These are phyloP conservation scores for Helotiales sp. DNA, from an alignment of 2,329 filamentous ascomycete species.

Conservation along the genomic window DNA sequence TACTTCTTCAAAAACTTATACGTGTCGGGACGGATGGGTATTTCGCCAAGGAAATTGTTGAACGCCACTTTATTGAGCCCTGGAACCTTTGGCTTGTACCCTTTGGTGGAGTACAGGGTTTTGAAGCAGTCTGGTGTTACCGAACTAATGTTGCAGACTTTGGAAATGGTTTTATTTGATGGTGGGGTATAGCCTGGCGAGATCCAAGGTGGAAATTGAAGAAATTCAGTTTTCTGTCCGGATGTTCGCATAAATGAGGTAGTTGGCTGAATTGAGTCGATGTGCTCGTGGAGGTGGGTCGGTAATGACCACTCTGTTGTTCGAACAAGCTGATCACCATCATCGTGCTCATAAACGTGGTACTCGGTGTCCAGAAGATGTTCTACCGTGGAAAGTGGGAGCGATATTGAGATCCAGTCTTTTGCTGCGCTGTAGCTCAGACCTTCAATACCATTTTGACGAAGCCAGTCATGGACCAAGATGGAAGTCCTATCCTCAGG, in stretches of 20 bases:
- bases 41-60: constrained; percentile 27
- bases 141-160: constrained; percentile 62
- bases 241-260: constrained; percentile 54
- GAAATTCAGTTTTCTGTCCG: constrained; percentile 11
- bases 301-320: constrained; percentile 59
- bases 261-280: constrained; percentile 60
- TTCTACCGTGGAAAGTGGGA: constrained; percentile 52
- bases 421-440: constrained; percentile 50
- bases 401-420: constrained; percentile 55
- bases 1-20: constrained; percentile 19
- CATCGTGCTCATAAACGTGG: constrained; percentile 51
- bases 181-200: constrained; percentile 33
- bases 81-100: constrained; percentile 20
- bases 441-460: constrained; percentile 48
- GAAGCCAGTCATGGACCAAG: constrained; percentile 56
- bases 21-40: constrained; percentile 25
- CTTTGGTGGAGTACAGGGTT: constrained; percentile 22
- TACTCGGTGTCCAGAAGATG: constrained; percentile 53
- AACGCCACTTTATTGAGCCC: constrained; percentile 26
- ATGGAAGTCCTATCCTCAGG: constrained; percentile 51
- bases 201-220: constrained; percentile 29
- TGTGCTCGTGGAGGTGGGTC: constrained; percentile 54
- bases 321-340: constrained; percentile 52
- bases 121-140: constrained; percentile 25
- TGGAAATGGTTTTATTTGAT: constrained; percentile 28